Evolutionary conservation across 1,139 yeast genomes (phyloP).

Genomic region (Suhomyces coccinellae): DNA sequence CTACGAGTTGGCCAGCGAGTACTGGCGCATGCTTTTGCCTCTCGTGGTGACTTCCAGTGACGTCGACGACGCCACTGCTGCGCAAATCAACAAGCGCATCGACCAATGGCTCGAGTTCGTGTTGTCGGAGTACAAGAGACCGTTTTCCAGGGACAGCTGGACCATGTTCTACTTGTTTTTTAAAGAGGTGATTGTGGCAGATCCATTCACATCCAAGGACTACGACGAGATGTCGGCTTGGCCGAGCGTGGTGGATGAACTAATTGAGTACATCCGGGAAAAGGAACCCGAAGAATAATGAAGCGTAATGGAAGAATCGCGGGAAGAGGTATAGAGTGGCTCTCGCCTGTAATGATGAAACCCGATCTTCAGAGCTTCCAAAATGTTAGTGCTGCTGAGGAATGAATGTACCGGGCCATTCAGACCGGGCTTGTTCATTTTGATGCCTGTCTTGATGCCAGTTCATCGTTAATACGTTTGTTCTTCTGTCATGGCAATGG

Average conservation of each 20-base stretch:
- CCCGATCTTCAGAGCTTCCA: too few relatives aligned
- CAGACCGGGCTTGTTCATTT: too few relatives aligned
- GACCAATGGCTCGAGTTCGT: constrained; percentile 57
- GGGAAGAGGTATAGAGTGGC: too few relatives aligned
- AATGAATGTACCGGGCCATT: too few relatives aligned
- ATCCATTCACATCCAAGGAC: constrained; percentile 46
- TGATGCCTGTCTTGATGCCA: too few relatives aligned
- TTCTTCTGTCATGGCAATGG: too few relatives aligned
- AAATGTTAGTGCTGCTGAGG: too few relatives aligned
- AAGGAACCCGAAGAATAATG: constrained; percentile 13
- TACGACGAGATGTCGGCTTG: constrained; percentile 86
- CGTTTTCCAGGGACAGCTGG: constrained; percentile 78
- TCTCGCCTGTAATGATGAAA: too few relatives aligned
- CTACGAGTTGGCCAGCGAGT: constrained; percentile 65
- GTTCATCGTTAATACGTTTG: too few relatives aligned
- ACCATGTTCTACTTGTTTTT: constrained; percentile 75
- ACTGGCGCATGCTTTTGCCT: constrained; percentile 70
- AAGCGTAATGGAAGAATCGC: too few relatives aligned
- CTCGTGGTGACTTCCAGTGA: constrained; percentile 17
- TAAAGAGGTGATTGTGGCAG: constrained; percentile 47
- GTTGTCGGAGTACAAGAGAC: constrained; percentile 35
- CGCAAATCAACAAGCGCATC: constrained; percentile 25
- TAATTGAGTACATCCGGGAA: constrained; percentile 59
- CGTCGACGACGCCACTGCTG: background rate
- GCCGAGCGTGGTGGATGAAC: constrained; percentile 89